Base-by-base conservation (phyloP, 2,329 filamentous ascomycete species). In the Pseudocercospora fuligena region DNA sequence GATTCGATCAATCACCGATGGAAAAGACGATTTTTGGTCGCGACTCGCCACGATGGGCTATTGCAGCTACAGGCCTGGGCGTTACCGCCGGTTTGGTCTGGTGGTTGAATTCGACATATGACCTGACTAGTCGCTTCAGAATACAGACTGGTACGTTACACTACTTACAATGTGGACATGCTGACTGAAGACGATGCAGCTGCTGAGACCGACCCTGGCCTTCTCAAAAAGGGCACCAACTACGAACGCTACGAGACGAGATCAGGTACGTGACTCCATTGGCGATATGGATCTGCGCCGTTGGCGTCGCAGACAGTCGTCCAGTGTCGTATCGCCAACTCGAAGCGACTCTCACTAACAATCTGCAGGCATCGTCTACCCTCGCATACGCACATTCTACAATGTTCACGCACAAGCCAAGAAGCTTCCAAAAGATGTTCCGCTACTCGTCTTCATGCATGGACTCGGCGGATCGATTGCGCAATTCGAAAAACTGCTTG, bases 381-480 rank as follows among this genome's bases (percentile, higher is more conserved):
- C 89, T 1, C 87, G 85, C 33, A 85, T 98, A 69, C 89, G 94
- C 64, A 89, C 94, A 51, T 97, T 98, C 78, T 94, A 91, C 80
- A 88, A 90, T 64, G 87, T 88, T 63, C 95, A 97, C 79, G 87
- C 89, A 21, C 93, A 97, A 75, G 88, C 90, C n/a, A 87, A 89
- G 66, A 92, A 95, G 77, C 85, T 98, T 3, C 93, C 92, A 2
- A 86, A 83, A 49, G 85, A 89, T 68, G 81, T 97, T 11, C 95
- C 95, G 1, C 82, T 99, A 9, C 82, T 98, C 3, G 93, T 98
- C 51, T 97, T 96, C 76, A 85, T 98, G 65, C 95, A 98, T 75
- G 95, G 95, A 1, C 85, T 98, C 9, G 95, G 94, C n/a, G 95
- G 95, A 58, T 97, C 92, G 0, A 86, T 93, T 25, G 90, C 93